Evolutionary conservation across 768 basidiomycete species (phyloP), one percentile per base, ranked within the genome.

Genomic region (Rhizopogon roseolus): DNA sequence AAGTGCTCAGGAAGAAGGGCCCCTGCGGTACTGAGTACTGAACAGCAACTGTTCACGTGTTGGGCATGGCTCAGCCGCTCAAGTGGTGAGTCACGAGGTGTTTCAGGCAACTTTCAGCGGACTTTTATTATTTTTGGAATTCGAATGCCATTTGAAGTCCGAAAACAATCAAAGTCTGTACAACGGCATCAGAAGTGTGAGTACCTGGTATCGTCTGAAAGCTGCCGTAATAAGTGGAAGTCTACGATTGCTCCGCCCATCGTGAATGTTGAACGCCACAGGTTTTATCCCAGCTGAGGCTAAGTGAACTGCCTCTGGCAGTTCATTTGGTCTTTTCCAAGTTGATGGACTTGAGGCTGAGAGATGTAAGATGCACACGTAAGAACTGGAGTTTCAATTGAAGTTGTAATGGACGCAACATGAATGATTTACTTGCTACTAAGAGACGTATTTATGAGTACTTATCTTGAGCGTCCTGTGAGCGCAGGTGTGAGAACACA

Each of bases 171-270:
- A n/a, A n/a, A n/a, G n/a, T n/a, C n/a, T n/a, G n/a, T n/a, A n/a
- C n/a, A 42, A 39, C 39, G 38, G 53, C 46, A 42, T 55, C 22
- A 25, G 49, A 58, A 28, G 11, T 17, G 42, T 36, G 27, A 64
- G 60, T 54, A 58, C 60, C 60, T 67, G 63, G 60, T 57, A 40
- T 29, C 41, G 49, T 11, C 28, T 49, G 42, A 54, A 53, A 44
- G 43, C 54, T 66, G 55, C 68, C 66, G 64, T 69, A 68, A 69
- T 41, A 56, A n/a, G n/a, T n/a, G n/a, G 61, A 53, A 49, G 54
- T 58, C 52, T 54, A 44, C 51, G 43, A 65, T 48, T 57, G 52
- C 42, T 63, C 52, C 55, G 60, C 62, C 29, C 56, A 61, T 34
- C 13, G 34, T 48, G 34, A 54, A 54, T 48, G 55, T 57, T 52